Evolutionary conservation across 352 stramenopile species (phyloP).

Genomic region (Globisporangium apiculatum): DNA sequence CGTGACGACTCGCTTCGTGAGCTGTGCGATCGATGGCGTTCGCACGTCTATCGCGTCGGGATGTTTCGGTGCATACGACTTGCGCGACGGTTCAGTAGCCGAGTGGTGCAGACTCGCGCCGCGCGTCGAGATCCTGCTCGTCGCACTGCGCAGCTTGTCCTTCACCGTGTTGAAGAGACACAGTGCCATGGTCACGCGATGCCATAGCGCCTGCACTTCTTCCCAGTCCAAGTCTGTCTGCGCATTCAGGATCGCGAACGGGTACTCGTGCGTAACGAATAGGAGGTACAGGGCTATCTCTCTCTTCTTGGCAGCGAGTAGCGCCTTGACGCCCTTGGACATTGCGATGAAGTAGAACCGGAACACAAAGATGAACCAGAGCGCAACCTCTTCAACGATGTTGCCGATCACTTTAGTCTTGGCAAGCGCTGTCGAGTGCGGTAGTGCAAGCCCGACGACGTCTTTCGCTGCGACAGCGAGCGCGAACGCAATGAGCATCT

Average conservation of each 20-base stretch:
- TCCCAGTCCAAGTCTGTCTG: constrained; percentile 27
- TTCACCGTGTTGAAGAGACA: constrained; percentile 11
- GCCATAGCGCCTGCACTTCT: constrained; percentile 29
- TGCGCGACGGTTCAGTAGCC: too few species aligned
- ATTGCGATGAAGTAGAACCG: constrained; percentile 26
- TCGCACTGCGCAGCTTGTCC: background rate
- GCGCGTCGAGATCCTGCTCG: background rate
- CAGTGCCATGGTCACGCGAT: constrained; percentile 22
- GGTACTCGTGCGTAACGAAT: too few species aligned
- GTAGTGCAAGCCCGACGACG: too few species aligned
- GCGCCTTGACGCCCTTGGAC: constrained; percentile 7
- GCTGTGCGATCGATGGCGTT: too few species aligned
- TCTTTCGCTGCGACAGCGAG: background rate
- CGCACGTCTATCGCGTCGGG: too few species aligned
- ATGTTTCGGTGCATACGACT: too few species aligned
- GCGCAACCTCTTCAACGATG: constrained; percentile 17
- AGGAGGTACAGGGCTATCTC: constrained; percentile 24
- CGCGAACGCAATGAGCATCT: too few species aligned
- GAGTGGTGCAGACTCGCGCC: background rate
- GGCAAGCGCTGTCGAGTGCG: constrained; percentile 12
- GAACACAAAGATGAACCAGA: constrained; percentile 31
- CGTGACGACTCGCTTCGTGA: too few species aligned
- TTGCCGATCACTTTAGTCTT: constrained; percentile 15
- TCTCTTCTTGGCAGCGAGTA: constrained; percentile 3
- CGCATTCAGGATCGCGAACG: background rate